Base-by-base conservation (phyloP, 208 protist species). In the Leishmania amazonensis region DNA sequence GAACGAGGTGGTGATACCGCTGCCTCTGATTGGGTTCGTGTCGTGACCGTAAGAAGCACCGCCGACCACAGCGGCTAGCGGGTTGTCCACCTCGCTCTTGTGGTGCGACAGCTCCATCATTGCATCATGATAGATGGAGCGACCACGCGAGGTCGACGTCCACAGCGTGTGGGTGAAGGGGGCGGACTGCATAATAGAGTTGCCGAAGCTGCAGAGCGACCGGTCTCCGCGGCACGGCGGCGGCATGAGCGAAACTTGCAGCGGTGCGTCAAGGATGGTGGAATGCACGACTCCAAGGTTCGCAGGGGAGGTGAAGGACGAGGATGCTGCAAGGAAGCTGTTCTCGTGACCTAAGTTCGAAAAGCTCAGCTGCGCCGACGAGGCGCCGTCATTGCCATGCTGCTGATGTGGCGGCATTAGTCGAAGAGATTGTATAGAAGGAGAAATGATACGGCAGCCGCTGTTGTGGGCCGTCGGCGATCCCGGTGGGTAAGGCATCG, bases 241-340 rank as follows among this genome's bases (percentile, higher is more conserved):
- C 7, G 83, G 83, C 57, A 81, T 78, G 67, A 87, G 76, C 15
- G 83, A 76, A 51, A 75, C 51, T 76, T 87, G 83, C 60, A 87
- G 71, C n/a, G 83, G 83, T 58, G 83, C 83, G 62, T 87, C 79
- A 9, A 87, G 83, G 65, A 86, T 86, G 68, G 83, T 57, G 31
- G 83, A 81, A 51, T 86, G 83, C 38, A 57, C 49, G 28, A 70
- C 74, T 17, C 51, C 79, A 24, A 49, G 17, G 2, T 9, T 58
- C 19, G 47, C 38, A 15, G 83, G 75, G 28, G 79, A 87, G 11
- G 42, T 70, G 35, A 38, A 72, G 31, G 24, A 47, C 31, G 76
- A 49, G 53, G 75, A 54, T 24, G 70, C 67, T 17, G 70, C 45
- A 47, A 76, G 45, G 58, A 81, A 64, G 58, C 81, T 88, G 68